Base-by-base conservation (phyloP, 1,284 basidiomycete species). In the Tylopilus sp. region DNA sequence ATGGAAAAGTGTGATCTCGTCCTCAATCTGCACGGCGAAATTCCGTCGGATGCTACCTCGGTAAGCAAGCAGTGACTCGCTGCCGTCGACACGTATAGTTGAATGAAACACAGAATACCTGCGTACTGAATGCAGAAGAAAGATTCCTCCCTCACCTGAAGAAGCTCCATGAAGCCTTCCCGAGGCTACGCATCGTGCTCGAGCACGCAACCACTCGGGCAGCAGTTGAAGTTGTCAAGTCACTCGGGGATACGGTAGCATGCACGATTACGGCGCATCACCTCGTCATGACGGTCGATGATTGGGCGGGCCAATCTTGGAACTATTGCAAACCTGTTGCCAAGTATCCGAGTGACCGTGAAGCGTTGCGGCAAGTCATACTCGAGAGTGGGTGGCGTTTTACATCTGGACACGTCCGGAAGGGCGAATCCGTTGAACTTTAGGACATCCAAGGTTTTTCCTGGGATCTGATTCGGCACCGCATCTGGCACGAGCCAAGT, bases 191-290 rank as follows among this genome's bases (percentile, higher is more conserved):
- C 48, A 99, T 99, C 61, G 96, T 99, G 4, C 82, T 99, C 34
- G 97, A 99, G 70, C 97, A 99, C 64, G 97, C 97, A n/a, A 99
- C 97, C 0, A 98, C 95, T 2, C 81, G 89, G 33, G 92, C 91
- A 31, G 95, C 97, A 0, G 84, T 99, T n/a, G 92, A 96, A 60
- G 82, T 85, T 18, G 90, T 97, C 59, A 88, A 89, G 65, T 75
- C 80, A 37, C 86, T 94, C 26, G 92, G 92, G 0, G 73, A 78
- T 37, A 97, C 92, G 31, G 96, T 99, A 25, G 96, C 84, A 11
- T 99, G 97, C 70, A 93, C 91, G 6, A 98, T 99, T 71, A 99
- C 97, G 3, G 89, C 95, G 0, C 97, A 99, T 71, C 97, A 99
- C 67, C 82, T 99, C 33, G 85, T 83, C 34, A 78, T 99, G 48